These are phyloP conservation scores for Curvularia eragrostidis DNA, from an alignment of 2,329 filamentous ascomycete genomes.

Conservation along the genomic window DNA sequence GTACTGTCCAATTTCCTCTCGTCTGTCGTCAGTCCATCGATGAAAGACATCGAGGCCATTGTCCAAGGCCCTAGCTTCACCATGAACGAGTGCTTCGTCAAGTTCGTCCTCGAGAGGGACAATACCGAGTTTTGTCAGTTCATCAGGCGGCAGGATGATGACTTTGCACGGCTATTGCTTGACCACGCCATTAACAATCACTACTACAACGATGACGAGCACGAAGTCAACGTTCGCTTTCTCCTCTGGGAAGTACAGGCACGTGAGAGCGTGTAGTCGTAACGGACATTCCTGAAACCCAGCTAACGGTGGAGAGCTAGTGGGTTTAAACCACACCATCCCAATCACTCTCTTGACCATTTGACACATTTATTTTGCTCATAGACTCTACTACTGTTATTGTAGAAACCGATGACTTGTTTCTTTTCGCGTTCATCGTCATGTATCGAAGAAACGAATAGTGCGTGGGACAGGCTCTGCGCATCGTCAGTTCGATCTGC, in stretches of 20 bases:
- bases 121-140: constrained; percentile 31
- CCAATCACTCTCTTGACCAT: background rate
- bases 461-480: background rate
- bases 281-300: background rate
- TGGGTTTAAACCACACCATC: background rate
- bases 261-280: constrained; percentile 26
- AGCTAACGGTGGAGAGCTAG: background rate
- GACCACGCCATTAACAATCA: constrained; percentile 31
- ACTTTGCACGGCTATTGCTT: constrained; percentile 22
- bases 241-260: constrained; percentile 30
- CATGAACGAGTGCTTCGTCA: constrained; percentile 34
- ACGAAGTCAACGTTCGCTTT: constrained; percentile 30
- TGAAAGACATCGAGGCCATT: constrained; percentile 31
- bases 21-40: constrained; percentile 23
- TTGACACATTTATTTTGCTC: background rate
- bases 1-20: constrained; percentile 24
- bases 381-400: background rate
- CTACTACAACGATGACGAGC: constrained; percentile 25
- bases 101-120: constrained; percentile 25
- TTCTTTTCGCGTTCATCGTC: background rate
- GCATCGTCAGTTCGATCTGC: background rate
- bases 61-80: constrained; percentile 19
- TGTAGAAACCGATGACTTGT: background rate
- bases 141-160: constrained; percentile 31
- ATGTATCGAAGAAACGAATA: background rate